Base-by-base conservation (phyloP, 1,139 yeast species). In the Kodamaea fungicola region DNA sequence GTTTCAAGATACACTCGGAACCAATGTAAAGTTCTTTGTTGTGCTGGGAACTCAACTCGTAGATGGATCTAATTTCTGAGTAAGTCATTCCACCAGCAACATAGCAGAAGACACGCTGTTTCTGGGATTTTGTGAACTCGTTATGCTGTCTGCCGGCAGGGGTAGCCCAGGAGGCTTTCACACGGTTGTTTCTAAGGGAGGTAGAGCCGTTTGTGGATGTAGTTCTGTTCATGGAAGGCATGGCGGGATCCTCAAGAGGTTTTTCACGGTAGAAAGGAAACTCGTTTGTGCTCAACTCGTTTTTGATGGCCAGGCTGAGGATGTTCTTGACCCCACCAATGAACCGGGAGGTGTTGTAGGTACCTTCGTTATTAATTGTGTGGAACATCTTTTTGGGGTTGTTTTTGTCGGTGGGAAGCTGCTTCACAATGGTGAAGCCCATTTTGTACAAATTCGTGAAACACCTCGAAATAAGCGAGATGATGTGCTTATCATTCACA, bases 1-100 rank as follows among this genome's bases (percentile, higher is more conserved):
- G 95, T 8, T 84, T 78, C 42, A 85, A 61, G 3, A 89, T 63
- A 35, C 83, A 80, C 53, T 86, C 95, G 6, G 95, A 83, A 0
- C 98, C 98, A 42, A 92, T 67, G 43, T 83, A 79, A 23, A 92
- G 75, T 46, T 88, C 96, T 54, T 80, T 82, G 49, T 83, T 78
- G 42, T 77, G 69, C 33, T 74, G 62, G 12, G 67, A 60, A 6
- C 88, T 75, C 34, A 89, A 69, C 48, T 87, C 94, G 50, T 87
- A 83, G 9, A 83, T 80, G 5, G 88, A 74, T 41, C 94, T 74
- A 31, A 85, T 65, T 57, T 94, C 99, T 3, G 90, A 76, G 46
- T 83, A 79, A 0, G 97, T 88, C 29, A 86, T 64, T 8, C 98
- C 98, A 16, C 99, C 99, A 1, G 94, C 85, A 28, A 89, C 76